Conservation (phyloP, 495 filamentous ascomycete species). For the Schizothecium vesticola region DNA sequence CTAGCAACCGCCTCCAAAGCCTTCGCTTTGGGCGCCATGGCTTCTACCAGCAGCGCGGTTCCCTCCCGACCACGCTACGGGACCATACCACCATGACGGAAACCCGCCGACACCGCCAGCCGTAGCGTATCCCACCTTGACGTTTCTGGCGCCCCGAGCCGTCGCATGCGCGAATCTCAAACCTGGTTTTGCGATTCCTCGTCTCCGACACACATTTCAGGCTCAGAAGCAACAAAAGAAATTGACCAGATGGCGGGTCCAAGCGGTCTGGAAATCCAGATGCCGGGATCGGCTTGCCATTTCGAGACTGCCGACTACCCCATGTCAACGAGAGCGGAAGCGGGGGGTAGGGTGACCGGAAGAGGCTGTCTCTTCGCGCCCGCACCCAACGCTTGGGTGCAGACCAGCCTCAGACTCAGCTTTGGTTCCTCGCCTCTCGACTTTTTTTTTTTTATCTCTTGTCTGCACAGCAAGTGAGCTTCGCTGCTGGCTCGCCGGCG, state of each 20-base stretch:
- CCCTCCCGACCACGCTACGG: neutral
- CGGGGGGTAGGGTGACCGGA: constrained; percentile 4
- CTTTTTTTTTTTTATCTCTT: neutral
- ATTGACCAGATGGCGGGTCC: constrained; percentile 4
- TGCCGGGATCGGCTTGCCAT: constrained; percentile 15
- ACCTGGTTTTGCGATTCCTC: neutral
- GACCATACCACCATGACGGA: neutral
- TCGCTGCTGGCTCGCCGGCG: neutral
- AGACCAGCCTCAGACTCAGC: neutral
- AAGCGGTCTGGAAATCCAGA: constrained; percentile 5
- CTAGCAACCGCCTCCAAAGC: constrained; percentile 4
- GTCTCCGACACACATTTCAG: neutral
- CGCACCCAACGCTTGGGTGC: neutral
- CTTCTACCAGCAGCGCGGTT: neutral
- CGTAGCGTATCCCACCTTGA: neutral
- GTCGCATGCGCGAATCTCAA: neutral
- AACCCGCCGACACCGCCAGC: neutral
- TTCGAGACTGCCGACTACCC: constrained; percentile 16
- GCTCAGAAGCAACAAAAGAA: constrained; percentile 13
- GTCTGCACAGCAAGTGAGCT: neutral
- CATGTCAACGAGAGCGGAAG: constrained; percentile 4
- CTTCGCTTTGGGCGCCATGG: constrained; percentile 4
- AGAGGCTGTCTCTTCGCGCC: constrained; percentile 10
- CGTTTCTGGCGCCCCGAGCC: neutral
- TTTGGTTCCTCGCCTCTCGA: neutral